Percentiles rank a stretch among this genome's conserved stretches.
Conservation (phyloP, 176 grass and related monocot genomes). For the Carex littledalei region DNA sequence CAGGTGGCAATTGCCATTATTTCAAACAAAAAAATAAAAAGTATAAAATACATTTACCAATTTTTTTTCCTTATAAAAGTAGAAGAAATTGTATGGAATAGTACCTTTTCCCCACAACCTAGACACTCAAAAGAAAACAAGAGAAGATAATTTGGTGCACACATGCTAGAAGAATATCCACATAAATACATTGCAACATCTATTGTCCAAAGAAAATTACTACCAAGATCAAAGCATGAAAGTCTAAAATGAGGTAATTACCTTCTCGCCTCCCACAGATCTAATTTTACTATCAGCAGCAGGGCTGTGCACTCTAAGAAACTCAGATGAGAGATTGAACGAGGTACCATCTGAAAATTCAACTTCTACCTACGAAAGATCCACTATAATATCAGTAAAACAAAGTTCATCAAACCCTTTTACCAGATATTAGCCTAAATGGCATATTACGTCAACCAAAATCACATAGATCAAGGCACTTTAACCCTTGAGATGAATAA, state of each 20-base stretch:
- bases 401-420: neutral
- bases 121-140: neutral
- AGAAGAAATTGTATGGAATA: neutral
- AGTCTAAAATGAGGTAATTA: constrained; percentile 25
- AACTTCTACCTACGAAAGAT: constrained; percentile 55
- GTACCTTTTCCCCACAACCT: neutral
- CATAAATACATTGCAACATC: neutral
- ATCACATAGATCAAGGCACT: neutral
- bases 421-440: neutral
- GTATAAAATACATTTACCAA: neutral
- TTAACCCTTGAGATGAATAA: neutral
- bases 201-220: neutral
- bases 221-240: neutral
- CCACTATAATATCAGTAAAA: neutral
- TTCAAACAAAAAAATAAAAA: too few species aligned
- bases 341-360: constrained; percentile 62
- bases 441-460: neutral
- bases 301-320: constrained; percentile 84
- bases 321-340: constrained; percentile 79
- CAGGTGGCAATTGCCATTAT: neutral
- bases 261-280: constrained; percentile 78
- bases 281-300: constrained; percentile 92
- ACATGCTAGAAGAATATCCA: neutral
- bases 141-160: neutral
- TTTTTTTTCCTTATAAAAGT: neutral